These are phyloP conservation scores for Nakataea oryzae DNA, from an alignment of 2,329 filamentous ascomycete species.

Conservation along the genomic window DNA sequence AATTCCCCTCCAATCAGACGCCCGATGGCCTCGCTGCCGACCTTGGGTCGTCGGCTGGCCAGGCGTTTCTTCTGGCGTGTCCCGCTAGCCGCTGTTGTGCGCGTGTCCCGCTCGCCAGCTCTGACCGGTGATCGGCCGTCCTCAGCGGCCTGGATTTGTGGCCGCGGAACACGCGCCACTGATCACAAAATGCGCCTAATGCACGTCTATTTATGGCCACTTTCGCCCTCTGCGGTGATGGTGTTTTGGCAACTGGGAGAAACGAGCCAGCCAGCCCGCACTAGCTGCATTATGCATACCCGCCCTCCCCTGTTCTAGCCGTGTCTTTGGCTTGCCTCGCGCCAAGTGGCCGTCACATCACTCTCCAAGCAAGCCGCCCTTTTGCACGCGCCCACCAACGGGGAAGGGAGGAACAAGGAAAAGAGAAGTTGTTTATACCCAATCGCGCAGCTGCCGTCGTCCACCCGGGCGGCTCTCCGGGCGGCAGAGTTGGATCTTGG, in stretches of 20 bases:
- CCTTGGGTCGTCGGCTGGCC: neutral
- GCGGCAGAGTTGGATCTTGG: neutral
- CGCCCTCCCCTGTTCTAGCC: neutral
- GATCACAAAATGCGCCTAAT: neutral
- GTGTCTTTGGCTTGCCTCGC: neutral
- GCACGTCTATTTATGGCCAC: neutral
- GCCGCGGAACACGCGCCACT: neutral
- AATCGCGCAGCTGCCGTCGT: neutral
- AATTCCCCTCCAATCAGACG: constrained; percentile 19
- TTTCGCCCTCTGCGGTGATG: neutral
- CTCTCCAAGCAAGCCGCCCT: too few relatives aligned
- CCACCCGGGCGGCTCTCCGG: neutral
- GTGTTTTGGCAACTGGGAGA: neutral
- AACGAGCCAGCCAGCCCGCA: neutral
- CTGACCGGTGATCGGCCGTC: neutral
- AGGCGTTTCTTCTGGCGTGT: neutral
- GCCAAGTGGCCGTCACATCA: neutral
- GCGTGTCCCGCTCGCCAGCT: neutral
- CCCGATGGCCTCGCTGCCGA: constrained; percentile 14
- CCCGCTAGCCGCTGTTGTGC: neutral
- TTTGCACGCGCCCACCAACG: neutral
- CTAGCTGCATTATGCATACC: constrained; percentile 1
- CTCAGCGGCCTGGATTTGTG: neutral
- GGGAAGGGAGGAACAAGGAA: neutral
- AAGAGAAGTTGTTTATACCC: neutral